Evolutionary conservation across 169 alveolate species (phyloP).

Genomic region (Plasmodium gaboni): DNA sequence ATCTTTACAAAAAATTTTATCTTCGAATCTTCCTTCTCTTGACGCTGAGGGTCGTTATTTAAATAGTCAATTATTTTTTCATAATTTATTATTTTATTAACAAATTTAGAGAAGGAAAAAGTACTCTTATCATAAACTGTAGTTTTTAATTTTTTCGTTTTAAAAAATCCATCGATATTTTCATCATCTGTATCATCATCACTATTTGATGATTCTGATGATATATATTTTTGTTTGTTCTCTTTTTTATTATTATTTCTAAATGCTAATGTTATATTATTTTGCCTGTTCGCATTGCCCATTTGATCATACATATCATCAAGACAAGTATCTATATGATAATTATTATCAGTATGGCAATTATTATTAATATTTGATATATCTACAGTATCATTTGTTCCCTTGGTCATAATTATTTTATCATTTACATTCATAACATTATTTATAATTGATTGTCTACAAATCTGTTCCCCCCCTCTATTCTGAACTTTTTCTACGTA

Average conservation of each 20-base stretch:
- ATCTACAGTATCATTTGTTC: too few relatives aligned
- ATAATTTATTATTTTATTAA: slow-evolving; percentile 57
- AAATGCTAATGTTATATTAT: background rate
- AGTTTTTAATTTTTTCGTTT: slow-evolving; percentile 61
- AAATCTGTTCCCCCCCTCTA: too few relatives aligned
- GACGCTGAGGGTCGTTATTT: slow-evolving; percentile 67
- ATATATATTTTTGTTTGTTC: background rate
- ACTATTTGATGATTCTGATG: slow-evolving; percentile 64
- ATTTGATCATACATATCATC: slow-evolving; percentile 30
- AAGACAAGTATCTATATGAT: slow-evolving; percentile 12
- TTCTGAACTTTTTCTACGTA: too few relatives aligned
- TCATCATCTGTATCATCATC: slow-evolving; percentile 76
- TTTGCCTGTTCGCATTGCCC: background rate
- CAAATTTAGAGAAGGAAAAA: slow-evolving; percentile 62
- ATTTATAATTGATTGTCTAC: too few relatives aligned
- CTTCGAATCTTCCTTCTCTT: slow-evolving; percentile 46
- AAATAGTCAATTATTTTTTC: slow-evolving; percentile 74
- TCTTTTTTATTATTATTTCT: too few relatives aligned
- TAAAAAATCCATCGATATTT: slow-evolving; percentile 74
- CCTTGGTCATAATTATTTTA: too few relatives aligned
- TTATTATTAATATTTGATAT: too few relatives aligned
- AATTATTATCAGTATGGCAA: background rate
- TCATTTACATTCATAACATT: too few relatives aligned
- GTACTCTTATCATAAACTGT: slow-evolving; percentile 62
- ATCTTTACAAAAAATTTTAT: slow-evolving; percentile 45